Percentiles rank a stretch among this genome's conserved stretches.
phyloP scores from a whole-genome alignment of 208 protist genomes.

The Trypanosomatidae sp. region DNA sequence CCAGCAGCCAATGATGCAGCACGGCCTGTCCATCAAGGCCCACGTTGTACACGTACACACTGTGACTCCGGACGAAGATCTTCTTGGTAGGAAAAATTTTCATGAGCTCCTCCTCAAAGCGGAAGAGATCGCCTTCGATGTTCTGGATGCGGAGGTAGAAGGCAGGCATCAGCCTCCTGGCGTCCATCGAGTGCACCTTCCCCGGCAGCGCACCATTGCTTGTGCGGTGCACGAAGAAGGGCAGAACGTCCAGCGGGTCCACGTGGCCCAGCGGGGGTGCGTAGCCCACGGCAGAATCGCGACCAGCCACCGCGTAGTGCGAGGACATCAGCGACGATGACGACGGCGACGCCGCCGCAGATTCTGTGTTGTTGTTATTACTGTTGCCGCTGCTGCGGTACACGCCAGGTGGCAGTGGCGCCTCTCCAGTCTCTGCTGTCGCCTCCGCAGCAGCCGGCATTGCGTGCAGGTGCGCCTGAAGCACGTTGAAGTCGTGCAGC shows the following conservation, averaged over 20 bases:
- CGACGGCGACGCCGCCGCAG: too few species aligned
- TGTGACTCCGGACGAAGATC: slow-evolving; percentile 75
- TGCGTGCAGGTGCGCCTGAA: slow-evolving; percentile 43
- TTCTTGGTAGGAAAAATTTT: slow-evolving; percentile 92
- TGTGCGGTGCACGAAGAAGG: slow-evolving; percentile 85
- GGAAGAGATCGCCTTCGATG: slow-evolving; percentile 79
- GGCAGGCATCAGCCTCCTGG: slow-evolving; percentile 70
- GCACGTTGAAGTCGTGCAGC: slow-evolving; percentile 68
- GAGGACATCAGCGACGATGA: too few species aligned
- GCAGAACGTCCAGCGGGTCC: slow-evolving; percentile 70
- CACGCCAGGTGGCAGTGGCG: slow-evolving; percentile 24
- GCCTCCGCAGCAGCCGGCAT: background rate
- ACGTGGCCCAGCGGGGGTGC: slow-evolving; percentile 76
- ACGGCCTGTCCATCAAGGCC: slow-evolving; percentile 66
- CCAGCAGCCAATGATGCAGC: slow-evolving; percentile 86
- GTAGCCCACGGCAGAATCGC: slow-evolving; percentile 66
- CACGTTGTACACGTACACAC: slow-evolving; percentile 84
- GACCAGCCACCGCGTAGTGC: slow-evolving; percentile 52
- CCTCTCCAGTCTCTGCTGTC: background rate
- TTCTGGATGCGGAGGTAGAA: slow-evolving; percentile 68
- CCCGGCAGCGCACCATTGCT: slow-evolving; percentile 84
- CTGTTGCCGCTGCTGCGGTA: too few species aligned
- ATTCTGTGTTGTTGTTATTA: too few species aligned
- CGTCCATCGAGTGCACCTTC: slow-evolving; percentile 71
- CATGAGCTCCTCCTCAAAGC: slow-evolving; percentile 89